phyloP scores from a whole-genome alignment of 1,139 yeast species.

The Diutina ranongensis region DNA sequence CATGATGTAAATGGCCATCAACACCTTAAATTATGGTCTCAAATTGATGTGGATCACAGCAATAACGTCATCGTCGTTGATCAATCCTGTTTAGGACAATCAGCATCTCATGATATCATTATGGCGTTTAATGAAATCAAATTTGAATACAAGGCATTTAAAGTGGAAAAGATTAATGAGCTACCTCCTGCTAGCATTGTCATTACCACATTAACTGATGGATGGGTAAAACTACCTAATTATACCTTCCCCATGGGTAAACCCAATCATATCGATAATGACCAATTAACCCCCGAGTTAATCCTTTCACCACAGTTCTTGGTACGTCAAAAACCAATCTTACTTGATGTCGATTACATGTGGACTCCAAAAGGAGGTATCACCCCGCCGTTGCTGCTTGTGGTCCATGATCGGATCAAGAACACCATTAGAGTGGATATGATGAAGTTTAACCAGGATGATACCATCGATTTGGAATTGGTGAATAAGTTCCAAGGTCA shows the following conservation, averaged over 20 bases:
- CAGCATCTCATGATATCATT: not conserved
- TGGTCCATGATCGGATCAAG: constrained; percentile 30
- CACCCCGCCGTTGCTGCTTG: constrained; percentile 14
- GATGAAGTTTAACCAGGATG: not conserved
- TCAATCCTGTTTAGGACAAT: not conserved
- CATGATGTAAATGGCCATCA: constrained; percentile 49
- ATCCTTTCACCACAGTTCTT: not conserved
- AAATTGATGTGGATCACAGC: constrained; percentile 26
- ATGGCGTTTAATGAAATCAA: not conserved
- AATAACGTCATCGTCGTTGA: not conserved
- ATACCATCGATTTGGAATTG: constrained; percentile 10
- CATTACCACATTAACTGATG: not conserved
- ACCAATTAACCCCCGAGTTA: not conserved
- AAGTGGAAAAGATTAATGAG: not conserved
- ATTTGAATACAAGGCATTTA: not conserved
- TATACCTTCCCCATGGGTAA: constrained; percentile 1
- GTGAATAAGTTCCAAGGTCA: constrained; percentile 69
- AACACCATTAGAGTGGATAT: constrained; percentile 22
- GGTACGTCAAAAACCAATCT: not conserved
- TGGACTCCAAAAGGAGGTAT: not conserved
- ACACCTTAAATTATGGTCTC: constrained; percentile 50
- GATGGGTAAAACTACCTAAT: not conserved
- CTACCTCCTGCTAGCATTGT: not conserved
- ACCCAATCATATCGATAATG: not conserved
- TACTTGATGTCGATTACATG: not conserved